Evolutionary conservation across 2,329 filamentous ascomycete genomes (phyloP), one percentile per base, ranked within the genome.

Genomic region (Calonectria honghensis): DNA sequence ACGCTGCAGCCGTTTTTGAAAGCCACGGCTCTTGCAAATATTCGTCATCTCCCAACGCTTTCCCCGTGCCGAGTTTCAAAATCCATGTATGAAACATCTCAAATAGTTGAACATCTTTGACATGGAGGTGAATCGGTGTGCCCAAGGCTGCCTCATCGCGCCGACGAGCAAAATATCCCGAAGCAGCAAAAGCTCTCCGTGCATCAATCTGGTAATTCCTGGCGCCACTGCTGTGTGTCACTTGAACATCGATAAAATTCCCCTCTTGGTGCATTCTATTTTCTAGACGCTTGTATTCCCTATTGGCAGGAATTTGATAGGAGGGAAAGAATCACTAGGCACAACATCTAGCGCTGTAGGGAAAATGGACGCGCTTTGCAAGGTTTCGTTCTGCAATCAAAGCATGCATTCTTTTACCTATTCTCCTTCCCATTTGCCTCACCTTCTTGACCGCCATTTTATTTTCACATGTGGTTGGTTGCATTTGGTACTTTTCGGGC

Each of bases 1-100:
- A 52, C 2, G 50, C 50, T 31, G 50, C 24, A 29, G 50, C 50
- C 2, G 50, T 52, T 6, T 52, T 52, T 31, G 50, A 52, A 52
- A 52, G 50, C 50, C 50, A 52, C 27, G 50, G 50, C 24, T 52
- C 50, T 18, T 31, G 50, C 14, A 52, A 29, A 52, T 52, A 52
- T 52, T 29, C 24, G 24, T 14, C 50, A 6, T 31, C 50, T 18
- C 24, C 31, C 24, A 18, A 52, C 24, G 18, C 0, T 29, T 29
- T 29, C 24, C 14, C 24, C 13, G 27, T 31, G 13, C 27, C 50
- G 10, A 52, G 27, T 9, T 29, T 52, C 1, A 29, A 7, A 9
- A 31, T 9, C 50, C 50, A 52, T 18, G 6, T 6, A 18, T 29
- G 10, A 52, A 52, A 52, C 14, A 52, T 27, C 1, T 52, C 24